Percentiles rank a stretch among this genome's conserved stretches.
Evolutionary conservation across 2,329 filamentous ascomycete genomes (phyloP).

Genomic region (Polytolypa hystricis): DNA sequence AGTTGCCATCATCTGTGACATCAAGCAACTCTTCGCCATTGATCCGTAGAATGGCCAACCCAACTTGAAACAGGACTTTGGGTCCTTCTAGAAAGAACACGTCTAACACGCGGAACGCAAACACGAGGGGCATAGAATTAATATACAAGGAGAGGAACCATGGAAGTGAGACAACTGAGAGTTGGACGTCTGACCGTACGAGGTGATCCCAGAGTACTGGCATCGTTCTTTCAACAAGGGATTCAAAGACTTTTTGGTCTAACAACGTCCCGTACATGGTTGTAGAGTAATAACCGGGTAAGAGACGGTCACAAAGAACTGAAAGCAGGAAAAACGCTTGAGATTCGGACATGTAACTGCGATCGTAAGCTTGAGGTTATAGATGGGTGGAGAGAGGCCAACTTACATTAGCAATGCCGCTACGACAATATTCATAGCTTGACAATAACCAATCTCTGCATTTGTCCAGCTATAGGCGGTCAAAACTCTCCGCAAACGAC

Average conservation of each 20-base stretch:
- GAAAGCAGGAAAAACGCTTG: conserved; percentile 94
- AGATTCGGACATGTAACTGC: conserved; percentile 81
- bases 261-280: conserved; percentile 98
- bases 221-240: conserved; percentile 97
- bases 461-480: conserved; percentile 98
- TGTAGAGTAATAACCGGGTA: conserved; percentile 94
- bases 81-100: conserved; percentile 98
- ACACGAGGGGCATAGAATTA: conserved; percentile 98
- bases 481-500: conserved; percentile 73
- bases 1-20: conserved; percentile 85
- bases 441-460: conserved; percentile 90
- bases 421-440: conserved; percentile 99
- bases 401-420: conserved; percentile 81
- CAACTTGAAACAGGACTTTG: conserved; percentile 94
- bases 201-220: conserved; percentile 96
- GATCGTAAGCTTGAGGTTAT: neutral
- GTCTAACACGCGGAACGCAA: conserved; percentile 90
- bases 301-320: conserved; percentile 77
- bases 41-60: conserved; percentile 89
- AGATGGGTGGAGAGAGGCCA: conserved; percentile 7
- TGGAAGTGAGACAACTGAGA: conserved; percentile 91
- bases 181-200: conserved; percentile 90
- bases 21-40: conserved; percentile 94
- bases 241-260: conserved; percentile 96
- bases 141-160: conserved; percentile 98